Conservation (phyloP, 352 stramenopile species). For the Globisporangium cylindrosporum region DNA sequence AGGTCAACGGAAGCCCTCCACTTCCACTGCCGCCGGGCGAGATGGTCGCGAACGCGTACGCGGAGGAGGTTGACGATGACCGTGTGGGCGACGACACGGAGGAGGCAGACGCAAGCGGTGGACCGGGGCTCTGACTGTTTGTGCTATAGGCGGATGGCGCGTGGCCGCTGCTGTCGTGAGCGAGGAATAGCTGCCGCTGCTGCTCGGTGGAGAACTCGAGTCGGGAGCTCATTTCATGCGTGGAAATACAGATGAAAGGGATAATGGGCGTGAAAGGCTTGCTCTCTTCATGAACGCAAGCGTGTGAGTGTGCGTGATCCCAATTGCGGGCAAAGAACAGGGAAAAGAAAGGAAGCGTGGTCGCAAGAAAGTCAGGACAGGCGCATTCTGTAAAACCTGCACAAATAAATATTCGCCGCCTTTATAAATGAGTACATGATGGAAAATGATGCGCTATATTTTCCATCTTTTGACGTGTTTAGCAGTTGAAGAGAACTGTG, state of each 20-base stretch:
- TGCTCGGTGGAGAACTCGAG: not conserved
- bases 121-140: not conserved
- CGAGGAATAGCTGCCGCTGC: not conserved
- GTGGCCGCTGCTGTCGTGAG: no score
- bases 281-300: not conserved
- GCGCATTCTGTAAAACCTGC: not conserved
- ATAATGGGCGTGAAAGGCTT: not conserved
- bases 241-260: not conserved
- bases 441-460: not conserved
- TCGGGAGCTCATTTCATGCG: not conserved
- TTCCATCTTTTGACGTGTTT: no score
- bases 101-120: not conserved
- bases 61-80: not conserved
- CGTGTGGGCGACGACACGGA: not conserved
- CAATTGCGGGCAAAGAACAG: not conserved
- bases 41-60: constrained; percentile 17
- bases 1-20: not conserved
- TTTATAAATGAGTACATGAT: not conserved
- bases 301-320: not conserved
- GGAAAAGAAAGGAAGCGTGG: not conserved
- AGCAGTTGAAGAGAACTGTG: no score
- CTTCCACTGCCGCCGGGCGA: not conserved
- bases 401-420: no score
- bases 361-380: constrained; percentile 3
- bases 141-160: not conserved